These are phyloP conservation scores for Anisodus tanguticus DNA, from an alignment of 257 asterid species.

Conservation along the genomic window DNA sequence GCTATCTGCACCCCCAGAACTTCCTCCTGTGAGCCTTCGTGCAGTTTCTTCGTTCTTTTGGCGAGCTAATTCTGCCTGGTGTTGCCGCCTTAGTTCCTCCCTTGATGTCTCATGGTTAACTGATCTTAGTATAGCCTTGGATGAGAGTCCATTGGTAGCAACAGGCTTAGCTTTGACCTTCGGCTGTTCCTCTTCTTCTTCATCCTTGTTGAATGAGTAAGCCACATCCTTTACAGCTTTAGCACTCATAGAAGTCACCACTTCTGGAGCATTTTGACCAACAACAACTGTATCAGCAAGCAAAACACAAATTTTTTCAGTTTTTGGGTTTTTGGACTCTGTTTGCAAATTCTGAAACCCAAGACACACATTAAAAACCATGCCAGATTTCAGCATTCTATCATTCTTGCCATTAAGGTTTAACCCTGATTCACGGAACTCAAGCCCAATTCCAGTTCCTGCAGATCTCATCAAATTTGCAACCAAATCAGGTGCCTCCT, in stretches of 20 bases:
- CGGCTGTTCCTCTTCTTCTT: constrained; percentile 37
- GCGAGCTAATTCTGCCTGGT: constrained; percentile 45
- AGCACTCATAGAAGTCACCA: constrained; percentile 39
- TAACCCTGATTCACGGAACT: constrained; percentile 44
- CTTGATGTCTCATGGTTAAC: constrained; percentile 43
- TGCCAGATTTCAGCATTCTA: constrained; percentile 37
- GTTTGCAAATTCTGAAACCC: constrained; percentile 45
- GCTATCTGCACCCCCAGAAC: constrained; percentile 33
- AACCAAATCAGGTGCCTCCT: constrained; percentile 44
- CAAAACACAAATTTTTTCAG: constrained; percentile 35
- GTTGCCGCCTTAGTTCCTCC: constrained; percentile 43
- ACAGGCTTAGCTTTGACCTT: constrained; percentile 32
- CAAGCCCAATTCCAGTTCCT: constrained; percentile 46
- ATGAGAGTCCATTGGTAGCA: constrained; percentile 29
- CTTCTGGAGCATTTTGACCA: constrained; percentile 38
- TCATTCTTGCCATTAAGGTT: constrained; percentile 40
- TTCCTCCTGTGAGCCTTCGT: constrained; percentile 40
- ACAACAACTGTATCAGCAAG: constrained; percentile 43
- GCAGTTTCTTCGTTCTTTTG: constrained; percentile 44
- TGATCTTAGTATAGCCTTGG: constrained; percentile 44
- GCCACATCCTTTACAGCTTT: constrained; percentile 46
- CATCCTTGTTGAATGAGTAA: constrained; percentile 43
- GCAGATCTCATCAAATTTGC: constrained; percentile 39
- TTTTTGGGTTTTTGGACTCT: constrained; percentile 39
- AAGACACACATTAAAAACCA: constrained; percentile 42